These are phyloP conservation scores for Trametes punicea DNA, from an alignment of 768 basidiomycete genomes.

Conservation along the genomic window DNA sequence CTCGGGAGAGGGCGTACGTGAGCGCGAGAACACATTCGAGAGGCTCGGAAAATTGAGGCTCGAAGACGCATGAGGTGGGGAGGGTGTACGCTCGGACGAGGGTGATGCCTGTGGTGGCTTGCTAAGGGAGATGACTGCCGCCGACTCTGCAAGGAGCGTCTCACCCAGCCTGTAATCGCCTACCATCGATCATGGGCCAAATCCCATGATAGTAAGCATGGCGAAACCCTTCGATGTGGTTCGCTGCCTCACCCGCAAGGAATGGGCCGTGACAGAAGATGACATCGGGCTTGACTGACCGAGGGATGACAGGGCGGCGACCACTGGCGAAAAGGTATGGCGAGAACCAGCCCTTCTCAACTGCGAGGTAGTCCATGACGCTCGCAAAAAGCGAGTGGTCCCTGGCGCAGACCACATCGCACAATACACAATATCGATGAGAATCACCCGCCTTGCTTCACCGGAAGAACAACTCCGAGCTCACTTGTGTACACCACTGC, in stretches of 20 bases:
- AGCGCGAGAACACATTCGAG: conserved; percentile 43
- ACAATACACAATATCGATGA: background rate
- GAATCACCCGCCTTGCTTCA: background rate
- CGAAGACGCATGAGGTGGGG: conserved; percentile 26
- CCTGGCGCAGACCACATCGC: conserved; percentile 27
- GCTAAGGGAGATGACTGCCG: conserved; percentile 46
- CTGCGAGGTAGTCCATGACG: conserved; percentile 59
- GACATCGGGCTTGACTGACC: conserved; percentile 62
- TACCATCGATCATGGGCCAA: conserved; percentile 19
- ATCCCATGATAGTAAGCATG: background rate
- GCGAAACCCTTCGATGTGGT: background rate
- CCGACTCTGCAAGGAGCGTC: conserved; percentile 54
- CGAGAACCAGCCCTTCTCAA: conserved; percentile 68
- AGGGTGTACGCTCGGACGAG: conserved; percentile 10
- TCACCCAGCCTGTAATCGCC: conserved; percentile 63
- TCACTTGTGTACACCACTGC: conserved; percentile 56
- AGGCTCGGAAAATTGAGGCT: conserved; percentile 36
- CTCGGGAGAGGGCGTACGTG: conserved; percentile 51
- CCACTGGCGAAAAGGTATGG: conserved; percentile 63
- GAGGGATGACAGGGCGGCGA: conserved; percentile 56
- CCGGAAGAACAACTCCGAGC: conserved; percentile 14
- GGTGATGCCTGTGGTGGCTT: conserved; percentile 24
- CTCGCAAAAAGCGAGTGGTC: conserved; percentile 56
- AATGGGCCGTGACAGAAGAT: conserved; percentile 66
- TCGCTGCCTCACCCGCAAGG: conserved; percentile 40